These are phyloP conservation scores for Raddia guianensis DNA, from an alignment of 176 grass and related monocot species.

Conservation along the genomic window DNA sequence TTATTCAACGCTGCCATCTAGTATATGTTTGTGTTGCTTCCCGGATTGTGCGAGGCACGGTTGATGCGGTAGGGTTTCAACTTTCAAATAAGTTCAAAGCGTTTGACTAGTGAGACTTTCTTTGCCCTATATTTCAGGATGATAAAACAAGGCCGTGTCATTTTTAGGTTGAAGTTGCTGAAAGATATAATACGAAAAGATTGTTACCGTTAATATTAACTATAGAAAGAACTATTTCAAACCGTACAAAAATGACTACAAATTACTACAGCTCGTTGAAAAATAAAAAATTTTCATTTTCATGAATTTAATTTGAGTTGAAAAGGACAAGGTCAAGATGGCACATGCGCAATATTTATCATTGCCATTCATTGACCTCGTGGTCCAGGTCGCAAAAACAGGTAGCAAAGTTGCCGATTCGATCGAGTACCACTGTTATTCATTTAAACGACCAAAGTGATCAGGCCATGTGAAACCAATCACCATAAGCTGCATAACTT, in stretches of 20 bases:
- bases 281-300: too few relatives aligned
- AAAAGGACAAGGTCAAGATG: neutral
- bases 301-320: too few relatives aligned
- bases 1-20: neutral
- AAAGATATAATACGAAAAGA: too few relatives aligned
- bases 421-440: neutral
- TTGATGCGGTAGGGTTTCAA: neutral
- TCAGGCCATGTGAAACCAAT: constrained; percentile 20
- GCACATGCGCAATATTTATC: neutral
- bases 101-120: neutral
- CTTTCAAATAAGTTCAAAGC: neutral
- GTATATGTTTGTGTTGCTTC: neutral
- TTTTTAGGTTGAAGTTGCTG: too few relatives aligned
- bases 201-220: too few relatives aligned
- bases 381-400: constrained; percentile 4
- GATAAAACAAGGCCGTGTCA: neutral
- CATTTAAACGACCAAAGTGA: constrained; percentile 5
- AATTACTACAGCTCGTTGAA: too few relatives aligned
- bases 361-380: neutral
- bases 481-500: constrained; percentile 16
- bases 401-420: neutral
- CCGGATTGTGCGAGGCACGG: neutral
- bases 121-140: neutral
- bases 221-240: too few relatives aligned
- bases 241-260: too few relatives aligned